These are phyloP conservation scores for Venturia nashicola DNA, from an alignment of 2,329 filamentous ascomycete species.

Conservation along the genomic window DNA sequence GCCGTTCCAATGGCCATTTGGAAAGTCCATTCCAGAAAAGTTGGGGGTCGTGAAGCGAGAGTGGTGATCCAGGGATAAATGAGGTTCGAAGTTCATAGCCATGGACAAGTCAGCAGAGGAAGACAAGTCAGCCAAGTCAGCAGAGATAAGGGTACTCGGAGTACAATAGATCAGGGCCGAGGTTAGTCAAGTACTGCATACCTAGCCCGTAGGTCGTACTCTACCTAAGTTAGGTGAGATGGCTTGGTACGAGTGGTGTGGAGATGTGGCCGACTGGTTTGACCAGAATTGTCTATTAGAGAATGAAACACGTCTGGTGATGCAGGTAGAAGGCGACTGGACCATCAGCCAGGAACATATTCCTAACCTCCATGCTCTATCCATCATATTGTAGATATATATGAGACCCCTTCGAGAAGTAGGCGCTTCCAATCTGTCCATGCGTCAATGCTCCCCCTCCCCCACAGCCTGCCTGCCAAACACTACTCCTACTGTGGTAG, in stretches of 20 bases:
- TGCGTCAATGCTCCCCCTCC: not conserved
- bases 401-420: not conserved
- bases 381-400: not conserved
- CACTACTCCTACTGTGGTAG: not conserved
- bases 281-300: not conserved
- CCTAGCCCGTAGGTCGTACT: not conserved
- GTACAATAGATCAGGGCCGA: not conserved
- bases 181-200: not conserved
- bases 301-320: not conserved
- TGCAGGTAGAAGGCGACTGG: too few relatives aligned
- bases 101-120: not conserved
- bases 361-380: too few relatives aligned
- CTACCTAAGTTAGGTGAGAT: too few relatives aligned
- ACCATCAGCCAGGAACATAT: too few relatives aligned
- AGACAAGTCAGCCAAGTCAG: not conserved
- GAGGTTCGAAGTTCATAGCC: not conserved
- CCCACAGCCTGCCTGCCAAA: too few relatives aligned
- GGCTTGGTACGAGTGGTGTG: too few relatives aligned
- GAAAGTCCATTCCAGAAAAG: not conserved
- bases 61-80: not conserved
- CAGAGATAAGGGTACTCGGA: not conserved
- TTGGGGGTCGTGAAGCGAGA: not conserved
- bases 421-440: not conserved
- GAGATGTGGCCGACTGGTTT: not conserved
- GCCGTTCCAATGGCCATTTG: not conserved